These are phyloP conservation scores for Vitis amurensis DNA, from an alignment of 164 flowering plant genomes.

Conservation along the genomic window DNA sequence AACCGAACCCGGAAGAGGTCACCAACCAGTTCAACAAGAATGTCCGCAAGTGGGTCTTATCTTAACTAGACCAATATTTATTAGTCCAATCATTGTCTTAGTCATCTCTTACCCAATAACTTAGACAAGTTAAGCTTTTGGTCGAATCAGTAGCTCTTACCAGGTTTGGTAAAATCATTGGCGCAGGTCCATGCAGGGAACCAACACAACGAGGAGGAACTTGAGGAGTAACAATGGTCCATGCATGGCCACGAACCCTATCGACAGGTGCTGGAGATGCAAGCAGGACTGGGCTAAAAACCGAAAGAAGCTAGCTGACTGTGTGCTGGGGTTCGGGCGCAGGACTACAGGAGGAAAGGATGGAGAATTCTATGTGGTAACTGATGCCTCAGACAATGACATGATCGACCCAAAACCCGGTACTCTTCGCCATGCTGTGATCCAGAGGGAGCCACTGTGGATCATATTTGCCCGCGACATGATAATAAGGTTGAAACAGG, in stretches of 20 bases:
- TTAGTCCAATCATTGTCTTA: neutral
- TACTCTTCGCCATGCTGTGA: conserved; percentile 53
- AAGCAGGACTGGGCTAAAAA: conserved; percentile 33
- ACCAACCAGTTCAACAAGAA: conserved; percentile 9
- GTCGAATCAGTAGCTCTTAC: no score
- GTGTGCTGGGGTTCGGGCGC: conserved; percentile 48
- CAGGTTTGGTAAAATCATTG: no score
- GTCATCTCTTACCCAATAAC: no score
- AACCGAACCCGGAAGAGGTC: conserved; percentile 18
- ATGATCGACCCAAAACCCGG: conserved; percentile 43
- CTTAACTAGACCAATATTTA: neutral
- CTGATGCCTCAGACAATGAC: conserved; percentile 38
- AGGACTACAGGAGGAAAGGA: conserved; percentile 37
- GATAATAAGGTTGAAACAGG: conserved; percentile 44
- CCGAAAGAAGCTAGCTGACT: conserved; percentile 37
- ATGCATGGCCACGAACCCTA: conserved; percentile 54
- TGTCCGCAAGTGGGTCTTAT: conserved; percentile 11
- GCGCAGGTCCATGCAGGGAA: conserved; percentile 12
- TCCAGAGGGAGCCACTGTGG: conserved; percentile 52
- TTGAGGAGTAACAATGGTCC: conserved; percentile 23
- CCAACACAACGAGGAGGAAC: conserved; percentile 32
- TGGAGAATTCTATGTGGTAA: conserved; percentile 46
- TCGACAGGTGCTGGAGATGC: conserved; percentile 61
- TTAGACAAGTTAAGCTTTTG: no score
- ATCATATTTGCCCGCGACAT: conserved; percentile 40